phyloP scores from a whole-genome alignment of 2,329 filamentous ascomycete genomes.

The Falciphora oryzae region DNA sequence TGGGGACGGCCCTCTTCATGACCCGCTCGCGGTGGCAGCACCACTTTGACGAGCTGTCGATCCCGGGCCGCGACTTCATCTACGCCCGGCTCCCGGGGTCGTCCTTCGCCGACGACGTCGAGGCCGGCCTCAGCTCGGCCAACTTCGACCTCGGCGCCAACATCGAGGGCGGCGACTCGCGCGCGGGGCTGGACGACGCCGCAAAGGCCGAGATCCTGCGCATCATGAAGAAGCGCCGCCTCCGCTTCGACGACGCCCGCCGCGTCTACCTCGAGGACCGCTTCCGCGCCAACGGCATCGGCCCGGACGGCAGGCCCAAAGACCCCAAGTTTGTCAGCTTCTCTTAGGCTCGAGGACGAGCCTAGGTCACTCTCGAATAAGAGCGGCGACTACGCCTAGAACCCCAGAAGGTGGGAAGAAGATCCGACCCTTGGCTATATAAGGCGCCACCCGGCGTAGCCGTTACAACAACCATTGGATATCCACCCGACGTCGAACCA shows the following conservation, averaged over 20 bases:
- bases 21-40: constrained; percentile 74
- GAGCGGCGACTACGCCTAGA: no score
- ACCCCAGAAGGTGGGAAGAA: no score
- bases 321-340: constrained; percentile 98
- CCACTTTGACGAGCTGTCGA: constrained; percentile 45
- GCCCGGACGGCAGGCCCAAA: constrained; percentile 75
- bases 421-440: no score
- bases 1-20: constrained; percentile 72
- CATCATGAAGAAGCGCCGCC: constrained; percentile 81
- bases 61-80: constrained; percentile 52
- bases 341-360: constrained; percentile 40
- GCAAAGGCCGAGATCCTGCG: constrained; percentile 77
- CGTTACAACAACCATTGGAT: no score
- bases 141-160: constrained; percentile 82
- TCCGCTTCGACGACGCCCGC: constrained; percentile 88
- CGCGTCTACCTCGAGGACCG: constrained; percentile 78
- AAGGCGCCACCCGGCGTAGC: no score
- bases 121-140: constrained; percentile 75
- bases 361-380: no score
- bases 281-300: constrained; percentile 85
- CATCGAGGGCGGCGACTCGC: constrained; percentile 69
- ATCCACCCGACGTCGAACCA: no score
- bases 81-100: constrained; percentile 74
- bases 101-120: constrained; percentile 77
- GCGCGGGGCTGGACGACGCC: constrained; percentile 72